Percentiles rank a stretch among this genome's conserved stretches.
Evolutionary conservation across 306 rosid genomes (phyloP).

Genomic region (Sicyos baderoa): DNA sequence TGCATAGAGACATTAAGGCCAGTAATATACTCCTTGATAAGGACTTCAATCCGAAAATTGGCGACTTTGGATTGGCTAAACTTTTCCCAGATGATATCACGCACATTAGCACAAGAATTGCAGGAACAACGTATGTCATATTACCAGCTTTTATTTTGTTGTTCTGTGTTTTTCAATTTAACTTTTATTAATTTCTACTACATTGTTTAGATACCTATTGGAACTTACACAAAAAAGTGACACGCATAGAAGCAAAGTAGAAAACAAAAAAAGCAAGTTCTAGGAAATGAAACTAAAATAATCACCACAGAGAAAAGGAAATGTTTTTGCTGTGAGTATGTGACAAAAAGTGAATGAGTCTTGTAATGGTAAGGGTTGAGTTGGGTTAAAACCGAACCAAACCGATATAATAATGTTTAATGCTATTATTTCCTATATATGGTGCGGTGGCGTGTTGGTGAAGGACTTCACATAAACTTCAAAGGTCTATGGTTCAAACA

Average conservation of each 20-base stretch:
- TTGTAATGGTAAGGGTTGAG: no score
- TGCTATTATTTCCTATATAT: no score
- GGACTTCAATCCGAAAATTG: conserved; percentile 72
- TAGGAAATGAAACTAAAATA: not conserved
- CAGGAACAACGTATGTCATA: conserved; percentile 86
- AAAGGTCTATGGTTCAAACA: no score
- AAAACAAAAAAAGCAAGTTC: not conserved
- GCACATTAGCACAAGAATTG: conserved; percentile 94
- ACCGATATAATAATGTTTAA: no score
- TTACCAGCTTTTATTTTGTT: conserved; percentile 24
- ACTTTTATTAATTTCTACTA: conserved; percentile 8
- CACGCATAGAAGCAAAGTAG: not conserved
- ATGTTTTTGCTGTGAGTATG: not conserved
- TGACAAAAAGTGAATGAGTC: not conserved
- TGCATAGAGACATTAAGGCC: conserved; percentile 95
- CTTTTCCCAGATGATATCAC: conserved; percentile 87
- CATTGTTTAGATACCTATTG: not conserved
- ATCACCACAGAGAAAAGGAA: not conserved
- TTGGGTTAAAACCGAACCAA: no score
- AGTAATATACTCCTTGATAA: conserved; percentile 77
- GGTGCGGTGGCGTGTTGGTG: no score
- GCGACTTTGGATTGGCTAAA: conserved; percentile 96
- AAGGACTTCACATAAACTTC: no score
- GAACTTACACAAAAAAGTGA: not conserved
- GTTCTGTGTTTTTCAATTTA: conserved; percentile 17